Conservation (phyloP, 495 filamentous ascomycete genomes). For the Aspergillus steynii region DNA sequence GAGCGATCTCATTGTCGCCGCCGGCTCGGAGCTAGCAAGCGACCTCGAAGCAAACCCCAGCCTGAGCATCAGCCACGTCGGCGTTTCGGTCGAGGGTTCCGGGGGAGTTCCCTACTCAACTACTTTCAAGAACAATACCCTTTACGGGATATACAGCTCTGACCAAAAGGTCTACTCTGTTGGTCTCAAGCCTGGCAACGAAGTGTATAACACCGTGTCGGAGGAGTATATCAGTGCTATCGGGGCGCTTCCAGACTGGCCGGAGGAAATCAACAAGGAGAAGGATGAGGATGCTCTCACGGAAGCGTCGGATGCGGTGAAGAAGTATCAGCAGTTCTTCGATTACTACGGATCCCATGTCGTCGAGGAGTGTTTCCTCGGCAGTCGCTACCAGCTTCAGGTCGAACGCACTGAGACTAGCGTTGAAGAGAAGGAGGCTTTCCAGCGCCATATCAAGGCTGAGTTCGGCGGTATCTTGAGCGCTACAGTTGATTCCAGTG, state of each 20-base stretch:
- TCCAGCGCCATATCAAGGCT: not conserved
- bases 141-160: conserved; percentile 5
- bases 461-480: conserved; percentile 3
- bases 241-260: not conserved
- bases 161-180: conserved; percentile 6
- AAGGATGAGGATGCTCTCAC: not conserved
- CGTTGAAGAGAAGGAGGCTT: not conserved
- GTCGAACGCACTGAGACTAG: not conserved
- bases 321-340: conserved; percentile 1
- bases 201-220: not conserved
- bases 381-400: conserved; percentile 1
- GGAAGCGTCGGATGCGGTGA: conserved; percentile 1
- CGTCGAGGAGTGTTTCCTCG: conserved; percentile 1
- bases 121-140: conserved; percentile 1
- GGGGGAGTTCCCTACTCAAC: conserved; percentile 1
- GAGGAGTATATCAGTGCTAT: not conserved
- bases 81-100: not conserved
- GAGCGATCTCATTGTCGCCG: conserved; percentile 1
- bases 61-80: conserved; percentile 3
- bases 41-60: not conserved
- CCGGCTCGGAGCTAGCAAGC: conserved; percentile 1
- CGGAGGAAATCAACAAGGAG: not conserved
- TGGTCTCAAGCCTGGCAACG: not conserved
- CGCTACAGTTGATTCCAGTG: not conserved
- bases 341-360: conserved; percentile 1